These are phyloP conservation scores for Escallonia herrerae DNA, from an alignment of 129 eudicot genomes.

Conservation along the genomic window DNA sequence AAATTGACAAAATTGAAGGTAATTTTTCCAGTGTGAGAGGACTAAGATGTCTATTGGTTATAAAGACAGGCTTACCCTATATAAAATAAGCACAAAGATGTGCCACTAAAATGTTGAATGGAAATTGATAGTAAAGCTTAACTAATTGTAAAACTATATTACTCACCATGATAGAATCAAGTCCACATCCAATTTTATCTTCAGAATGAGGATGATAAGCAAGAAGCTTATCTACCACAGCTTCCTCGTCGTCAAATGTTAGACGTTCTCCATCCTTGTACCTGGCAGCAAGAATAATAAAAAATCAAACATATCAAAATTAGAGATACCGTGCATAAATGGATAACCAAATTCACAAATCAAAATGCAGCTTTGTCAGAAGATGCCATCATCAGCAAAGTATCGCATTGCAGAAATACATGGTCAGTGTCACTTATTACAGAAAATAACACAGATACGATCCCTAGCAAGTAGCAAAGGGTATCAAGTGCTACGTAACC, in stretches of 20 bases:
- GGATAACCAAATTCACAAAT: not conserved
- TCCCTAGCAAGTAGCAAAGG: no score
- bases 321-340: not conserved
- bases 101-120: no score
- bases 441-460: no score
- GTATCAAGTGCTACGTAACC: no score
- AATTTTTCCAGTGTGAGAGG: no score
- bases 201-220: slow-evolving; percentile 79
- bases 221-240: slow-evolving; percentile 70
- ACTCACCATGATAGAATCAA: slow-evolving; percentile 81
- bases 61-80: no score
- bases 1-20: no score
- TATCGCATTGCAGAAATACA: not conserved
- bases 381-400: not conserved
- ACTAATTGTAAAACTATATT: not conserved
- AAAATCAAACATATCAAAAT: not conserved
- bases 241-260: slow-evolving; percentile 58
- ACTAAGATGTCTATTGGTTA: no score
- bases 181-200: slow-evolving; percentile 86
- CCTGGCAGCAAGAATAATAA: slow-evolving; percentile 26
- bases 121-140: no score
- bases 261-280: slow-evolving; percentile 84
- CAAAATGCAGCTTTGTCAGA: not conserved
- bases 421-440: no score
- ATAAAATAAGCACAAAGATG: no score